Conservation (phyloP, 352 stramenopile species). For the Pythium inflatum region DNA sequence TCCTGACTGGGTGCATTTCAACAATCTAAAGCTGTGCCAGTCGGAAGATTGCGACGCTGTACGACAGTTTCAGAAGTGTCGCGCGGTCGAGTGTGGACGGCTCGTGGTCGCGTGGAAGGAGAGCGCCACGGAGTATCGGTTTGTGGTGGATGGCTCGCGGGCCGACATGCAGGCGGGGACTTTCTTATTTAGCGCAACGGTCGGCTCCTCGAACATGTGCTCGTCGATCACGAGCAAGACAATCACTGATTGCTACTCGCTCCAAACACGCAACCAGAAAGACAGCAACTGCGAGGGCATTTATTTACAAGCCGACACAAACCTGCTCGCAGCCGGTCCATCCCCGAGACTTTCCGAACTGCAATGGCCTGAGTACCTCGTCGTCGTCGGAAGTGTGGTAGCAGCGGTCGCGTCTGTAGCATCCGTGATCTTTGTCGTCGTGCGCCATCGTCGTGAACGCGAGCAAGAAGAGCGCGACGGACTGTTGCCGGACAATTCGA, state of each 20-base stretch:
- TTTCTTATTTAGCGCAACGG: constrained; percentile 51
- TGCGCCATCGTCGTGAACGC: constrained; percentile 34
- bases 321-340: constrained; percentile 55
- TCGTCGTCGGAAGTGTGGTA: constrained; percentile 64
- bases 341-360: constrained; percentile 66
- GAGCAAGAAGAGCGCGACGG: constrained; percentile 40
- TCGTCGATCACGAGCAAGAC: constrained; percentile 43
- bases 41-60: constrained; percentile 69
- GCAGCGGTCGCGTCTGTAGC: constrained; percentile 51
- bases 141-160: constrained; percentile 77
- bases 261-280: constrained; percentile 76
- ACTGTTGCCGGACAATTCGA: constrained; percentile 31
- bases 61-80: constrained; percentile 62
- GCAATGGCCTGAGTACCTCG: constrained; percentile 49
- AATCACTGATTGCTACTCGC: constrained; percentile 62
- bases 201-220: constrained; percentile 4
- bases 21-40: constrained; percentile 48
- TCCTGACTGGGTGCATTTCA: constrained; percentile 77
- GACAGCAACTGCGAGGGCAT: constrained; percentile 64
- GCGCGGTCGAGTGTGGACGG: constrained; percentile 68
- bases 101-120: constrained; percentile 77
- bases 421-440: constrained; percentile 53
- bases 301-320: constrained; percentile 70
- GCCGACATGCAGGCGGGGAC: constrained; percentile 64
- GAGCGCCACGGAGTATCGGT: constrained; percentile 53